Evolutionary conservation across 768 basidiomycete genomes (phyloP).

Genomic region (Boletus insuetus): DNA sequence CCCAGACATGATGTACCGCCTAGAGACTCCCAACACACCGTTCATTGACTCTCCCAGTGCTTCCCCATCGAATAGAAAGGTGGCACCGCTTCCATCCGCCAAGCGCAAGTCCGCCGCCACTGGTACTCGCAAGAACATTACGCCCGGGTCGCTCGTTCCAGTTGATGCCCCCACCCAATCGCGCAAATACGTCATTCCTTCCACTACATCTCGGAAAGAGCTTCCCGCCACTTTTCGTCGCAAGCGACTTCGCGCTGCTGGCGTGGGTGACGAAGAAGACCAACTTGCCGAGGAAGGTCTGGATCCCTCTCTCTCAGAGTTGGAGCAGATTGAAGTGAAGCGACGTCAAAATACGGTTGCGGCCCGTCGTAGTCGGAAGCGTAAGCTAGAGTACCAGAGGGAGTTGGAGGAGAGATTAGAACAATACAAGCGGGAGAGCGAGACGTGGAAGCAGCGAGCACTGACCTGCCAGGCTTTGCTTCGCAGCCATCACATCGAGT

Average conservation of each 20-base stretch:
- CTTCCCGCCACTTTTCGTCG: constrained; percentile 68
- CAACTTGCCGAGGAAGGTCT: constrained; percentile 19
- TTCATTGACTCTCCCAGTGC: constrained; percentile 39
- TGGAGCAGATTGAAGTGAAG: constrained; percentile 74
- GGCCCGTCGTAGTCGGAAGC: constrained; percentile 73
- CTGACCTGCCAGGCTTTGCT: constrained; percentile 48
- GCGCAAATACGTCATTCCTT: constrained; percentile 70
- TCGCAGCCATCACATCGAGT: constrained; percentile 53
- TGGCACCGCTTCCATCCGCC: constrained; percentile 17
- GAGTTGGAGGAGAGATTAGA: constrained; percentile 59
- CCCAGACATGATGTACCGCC: constrained; percentile 40
- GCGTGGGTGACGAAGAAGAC: constrained; percentile 51
- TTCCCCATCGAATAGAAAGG: constrained; percentile 23
- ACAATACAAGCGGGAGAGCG: constrained; percentile 52
- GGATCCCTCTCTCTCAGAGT: constrained; percentile 47
- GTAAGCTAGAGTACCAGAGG: constrained; percentile 68
- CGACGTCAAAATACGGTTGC: constrained; percentile 84
- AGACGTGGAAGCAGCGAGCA: constrained; percentile 61
- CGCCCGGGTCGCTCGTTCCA: constrained; percentile 61
- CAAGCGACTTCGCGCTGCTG: constrained; percentile 53
- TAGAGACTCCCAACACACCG: constrained; percentile 52
- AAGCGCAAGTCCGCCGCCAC: constrained; percentile 42
- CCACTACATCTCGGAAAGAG: constrained; percentile 75
- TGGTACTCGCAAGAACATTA: constrained; percentile 71
- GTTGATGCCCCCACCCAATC: constrained; percentile 78